Percentiles rank a stretch among this genome's conserved stretches.
phyloP scores from a whole-genome alignment of 805 yeast species.

The Candida stauntonica region DNA sequence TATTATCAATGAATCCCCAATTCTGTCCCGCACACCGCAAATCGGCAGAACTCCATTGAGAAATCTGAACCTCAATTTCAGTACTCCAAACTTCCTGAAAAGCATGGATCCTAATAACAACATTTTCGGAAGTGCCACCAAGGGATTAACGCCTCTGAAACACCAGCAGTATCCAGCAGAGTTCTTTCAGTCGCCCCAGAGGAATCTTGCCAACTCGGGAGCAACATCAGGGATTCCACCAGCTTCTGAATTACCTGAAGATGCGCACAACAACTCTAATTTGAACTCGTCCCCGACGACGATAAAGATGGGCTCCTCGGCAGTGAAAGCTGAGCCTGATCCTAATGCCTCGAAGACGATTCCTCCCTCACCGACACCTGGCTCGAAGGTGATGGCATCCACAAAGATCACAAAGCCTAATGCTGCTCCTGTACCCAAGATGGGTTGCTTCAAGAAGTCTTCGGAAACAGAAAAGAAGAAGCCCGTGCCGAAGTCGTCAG shows the following conservation, averaged over 20 bases:
- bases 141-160: constrained; percentile 24
- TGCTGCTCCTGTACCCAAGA: constrained; percentile 19
- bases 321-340: constrained; percentile 19
- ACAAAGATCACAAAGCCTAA: not conserved
- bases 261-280: constrained; percentile 9
- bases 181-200: constrained; percentile 22
- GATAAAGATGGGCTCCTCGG: constrained; percentile 27
- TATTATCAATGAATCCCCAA: constrained; percentile 26
- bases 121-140: constrained; percentile 8
- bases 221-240: no score
- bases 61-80: constrained; percentile 12
- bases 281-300: constrained; percentile 28
- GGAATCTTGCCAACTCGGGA: no score
- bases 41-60: constrained; percentile 27
- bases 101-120: constrained; percentile 17
- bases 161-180: constrained; percentile 21
- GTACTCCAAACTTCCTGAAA: constrained; percentile 26
- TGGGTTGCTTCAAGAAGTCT: constrained; percentile 26
- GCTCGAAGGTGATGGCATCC: constrained; percentile 10
- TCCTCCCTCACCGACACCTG: constrained; percentile 28
- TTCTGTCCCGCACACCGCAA: constrained; percentile 22
- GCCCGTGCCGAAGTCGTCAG: not conserved
- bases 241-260: no score
- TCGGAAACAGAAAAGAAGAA: constrained; percentile 5
- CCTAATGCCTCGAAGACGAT: constrained; percentile 7